Conservation (phyloP, 140 eudicot species). For the Ambrosia hybrid region DNA sequence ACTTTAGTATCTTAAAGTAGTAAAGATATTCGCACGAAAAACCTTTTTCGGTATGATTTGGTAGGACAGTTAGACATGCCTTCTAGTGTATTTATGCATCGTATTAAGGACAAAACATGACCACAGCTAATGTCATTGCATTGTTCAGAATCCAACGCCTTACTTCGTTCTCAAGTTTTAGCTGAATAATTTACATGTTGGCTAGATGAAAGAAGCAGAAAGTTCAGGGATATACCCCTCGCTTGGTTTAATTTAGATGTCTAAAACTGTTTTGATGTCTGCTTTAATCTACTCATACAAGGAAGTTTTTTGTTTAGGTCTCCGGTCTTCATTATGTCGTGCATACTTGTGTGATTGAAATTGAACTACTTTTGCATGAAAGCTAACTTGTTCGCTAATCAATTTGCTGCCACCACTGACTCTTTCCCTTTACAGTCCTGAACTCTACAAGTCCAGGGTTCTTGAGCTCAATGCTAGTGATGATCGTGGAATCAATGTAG, state of each 20-base stretch:
- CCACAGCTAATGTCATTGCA: background rate
- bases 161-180: background rate
- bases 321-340: background rate
- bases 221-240: background rate
- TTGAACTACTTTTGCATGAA: conserved; percentile 6
- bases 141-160: background rate
- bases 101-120: background rate
- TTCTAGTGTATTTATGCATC: background rate
- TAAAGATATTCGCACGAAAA: too few species aligned
- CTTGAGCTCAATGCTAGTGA: conserved; percentile 99
- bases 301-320: background rate
- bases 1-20: background rate
- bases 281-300: background rate
- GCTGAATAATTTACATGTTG: background rate
- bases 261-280: background rate
- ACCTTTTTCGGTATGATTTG: background rate
- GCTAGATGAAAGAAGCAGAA: background rate
- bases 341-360: background rate
- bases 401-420: background rate
- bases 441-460: conserved; percentile 91
- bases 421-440: conserved; percentile 63
- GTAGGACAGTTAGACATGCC: conserved; percentile 6
- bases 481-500: conserved; percentile 98
- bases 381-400: conserved; percentile 15
- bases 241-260: background rate